Base-by-base conservation (phyloP, 305 asterid genomes). In the Lippia alba region DNA sequence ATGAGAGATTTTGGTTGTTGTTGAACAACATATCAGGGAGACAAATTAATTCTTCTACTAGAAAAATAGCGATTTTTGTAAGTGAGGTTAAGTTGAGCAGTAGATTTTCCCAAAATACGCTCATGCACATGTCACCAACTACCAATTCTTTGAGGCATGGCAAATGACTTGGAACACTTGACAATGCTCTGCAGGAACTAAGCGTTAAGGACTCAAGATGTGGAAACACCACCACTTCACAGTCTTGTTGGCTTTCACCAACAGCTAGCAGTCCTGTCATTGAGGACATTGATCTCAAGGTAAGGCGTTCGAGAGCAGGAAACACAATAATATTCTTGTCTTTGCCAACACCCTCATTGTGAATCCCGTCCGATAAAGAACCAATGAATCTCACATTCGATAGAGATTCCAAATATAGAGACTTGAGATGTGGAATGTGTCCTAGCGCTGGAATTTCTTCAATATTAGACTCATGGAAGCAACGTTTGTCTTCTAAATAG, bases 401-500 rank as follows among this genome's bases (percentile, higher is more conserved):
- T 51, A 80, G 5, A 0, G 12, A 10, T 0, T 24, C 0, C 36
- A 85, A 12, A 40, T 12, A n/a, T 1, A 84, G 78, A 32, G 6
- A 14, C 61, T 64, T 73, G 48, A 84, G 81, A 61, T 18, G 24
- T 34, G 81, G 80, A 10, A 85, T 78, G 24, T 73, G 84, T 15
- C 90, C 82, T 39, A 80, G 55, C 11, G 14, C 65, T 14, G 83
- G 86, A 34, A 83, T 67, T 48, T 80, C 67, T 24, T 56, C 63
- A 41, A 36, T 36, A 36, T 4, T 36, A 4, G 8, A 36, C 41
- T 36, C 8, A 8, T n/a, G n/a, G n/a, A n/a, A n/a, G n/a, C n/a
- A n/a, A n/a, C 8, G 0, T 0, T 24, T 24, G 30, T 24, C 30
- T 24, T 3, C 2, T 24, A 8, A 36, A 36, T 7, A 0, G 9